phyloP scores from a whole-genome alignment of 2,329 filamentous ascomycete genomes.

The Clarireedia homoeocarpa region DNA sequence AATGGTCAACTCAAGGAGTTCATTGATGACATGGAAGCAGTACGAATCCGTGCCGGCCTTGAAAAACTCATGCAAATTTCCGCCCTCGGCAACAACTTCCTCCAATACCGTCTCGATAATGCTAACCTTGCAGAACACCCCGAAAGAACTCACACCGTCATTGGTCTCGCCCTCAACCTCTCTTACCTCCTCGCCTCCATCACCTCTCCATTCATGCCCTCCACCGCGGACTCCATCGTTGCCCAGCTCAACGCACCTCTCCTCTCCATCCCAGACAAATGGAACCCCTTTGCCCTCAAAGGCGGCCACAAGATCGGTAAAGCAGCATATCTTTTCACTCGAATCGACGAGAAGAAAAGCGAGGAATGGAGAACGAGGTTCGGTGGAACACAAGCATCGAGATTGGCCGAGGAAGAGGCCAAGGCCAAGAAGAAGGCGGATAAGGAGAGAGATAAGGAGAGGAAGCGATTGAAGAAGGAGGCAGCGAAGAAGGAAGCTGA shows the following conservation, averaged over 20 bases:
- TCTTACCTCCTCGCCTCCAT: conserved; percentile 74
- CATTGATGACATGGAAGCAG: conserved; percentile 58
- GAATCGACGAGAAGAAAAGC: conserved; percentile 73
- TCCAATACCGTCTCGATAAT: conserved; percentile 39
- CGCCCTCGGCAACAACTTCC: conserved; percentile 50
- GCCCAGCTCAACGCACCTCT: conserved; percentile 59
- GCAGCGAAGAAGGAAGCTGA: conserved; percentile 28
- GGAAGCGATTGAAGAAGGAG: conserved; percentile 37
- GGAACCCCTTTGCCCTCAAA: conserved; percentile 53
- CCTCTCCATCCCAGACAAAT: conserved; percentile 58
- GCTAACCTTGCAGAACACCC: conserved; percentile 32
- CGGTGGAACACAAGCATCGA: conserved; percentile 57
- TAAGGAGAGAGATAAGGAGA: conserved; percentile 36
- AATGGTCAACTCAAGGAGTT: conserved; percentile 62
- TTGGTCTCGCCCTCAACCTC: conserved; percentile 77
- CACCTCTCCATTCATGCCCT: conserved; percentile 77
- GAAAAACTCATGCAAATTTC: conserved; percentile 60
- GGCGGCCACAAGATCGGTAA: conserved; percentile 76
- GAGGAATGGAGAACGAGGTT: conserved; percentile 76
- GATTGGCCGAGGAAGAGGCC: conserved; percentile 64
- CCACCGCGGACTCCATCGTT: conserved; percentile 67
- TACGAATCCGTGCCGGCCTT: conserved; percentile 62
- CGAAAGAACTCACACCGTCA: conserved; percentile 34
- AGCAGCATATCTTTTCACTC: conserved; percentile 71
- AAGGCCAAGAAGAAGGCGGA: conserved; percentile 28